A percentile compares a stretch with the other conserved stretches of the same genome.
phyloP scores from a whole-genome alignment of 2,329 filamentous ascomycete genomes.

The Penicillium psychrosexuale region DNA sequence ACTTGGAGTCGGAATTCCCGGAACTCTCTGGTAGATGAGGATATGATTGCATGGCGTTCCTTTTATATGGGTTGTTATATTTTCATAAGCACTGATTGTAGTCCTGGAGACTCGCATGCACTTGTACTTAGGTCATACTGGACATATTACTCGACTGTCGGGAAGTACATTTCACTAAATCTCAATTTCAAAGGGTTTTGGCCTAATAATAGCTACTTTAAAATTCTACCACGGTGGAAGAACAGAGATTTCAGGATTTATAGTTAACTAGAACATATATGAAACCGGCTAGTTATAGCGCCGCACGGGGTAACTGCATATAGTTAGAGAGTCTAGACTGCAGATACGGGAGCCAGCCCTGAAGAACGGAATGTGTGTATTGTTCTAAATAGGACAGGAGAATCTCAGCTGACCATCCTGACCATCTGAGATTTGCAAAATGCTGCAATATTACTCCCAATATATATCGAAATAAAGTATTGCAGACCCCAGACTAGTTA shows the following conservation, averaged over 20 bases:
- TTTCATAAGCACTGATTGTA: background rate
- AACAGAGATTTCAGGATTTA: background rate
- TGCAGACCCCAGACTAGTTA: background rate
- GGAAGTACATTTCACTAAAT: background rate
- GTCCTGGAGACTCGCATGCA: background rate
- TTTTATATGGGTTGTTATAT: background rate
- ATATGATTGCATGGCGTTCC: background rate
- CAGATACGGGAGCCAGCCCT: background rate
- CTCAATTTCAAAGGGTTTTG: background rate
- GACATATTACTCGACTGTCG: background rate
- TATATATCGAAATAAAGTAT: background rate
- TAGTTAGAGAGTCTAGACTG: background rate
- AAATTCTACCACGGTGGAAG: background rate
- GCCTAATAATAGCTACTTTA: background rate
- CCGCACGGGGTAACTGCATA: background rate
- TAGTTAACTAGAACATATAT: background rate
- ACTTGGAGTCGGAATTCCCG: background rate
- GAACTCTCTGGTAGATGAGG: background rate
- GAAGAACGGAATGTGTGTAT: background rate
- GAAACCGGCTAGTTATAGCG: background rate
- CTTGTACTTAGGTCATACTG: background rate
- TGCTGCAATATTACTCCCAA: background rate
- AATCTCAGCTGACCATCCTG: background rate
- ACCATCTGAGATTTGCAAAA: background rate
- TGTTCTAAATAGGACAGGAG: background rate